Evolutionary conservation across 331 rosid genomes (phyloP), one percentile per base, ranked within the genome.

Genomic region (Pyracantha coccinea): DNA sequence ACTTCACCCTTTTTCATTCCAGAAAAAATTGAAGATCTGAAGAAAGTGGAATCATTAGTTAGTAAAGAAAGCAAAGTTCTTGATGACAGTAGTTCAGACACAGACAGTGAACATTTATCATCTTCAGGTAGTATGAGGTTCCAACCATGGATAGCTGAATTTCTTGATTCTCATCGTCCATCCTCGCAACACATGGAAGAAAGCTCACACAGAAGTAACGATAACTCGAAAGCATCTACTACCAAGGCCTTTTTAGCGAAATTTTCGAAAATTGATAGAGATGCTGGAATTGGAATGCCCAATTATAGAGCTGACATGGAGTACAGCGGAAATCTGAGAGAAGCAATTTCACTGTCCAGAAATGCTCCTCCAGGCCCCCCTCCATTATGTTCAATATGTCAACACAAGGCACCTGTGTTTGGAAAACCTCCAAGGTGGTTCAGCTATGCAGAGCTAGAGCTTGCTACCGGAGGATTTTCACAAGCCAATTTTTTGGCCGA

Each of bases 371-470:
- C 88, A 62, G 97, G 92, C 9, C 96, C 97, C 4, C 97, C 96
- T 82, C 97, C 97, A 47, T 44, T 92, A 47, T 92, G 97, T 41
- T 92, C 97, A 45, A 92, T 92, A 77, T 92, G 97, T 77, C 96
- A 92, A 72, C 97, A 92, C 83, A 92, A 92, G 84, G 97, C 97
- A 35, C 97, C 97, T 69, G 92, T 89, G 52, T 92, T 92, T 74
- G 97, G 97, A 69, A 89, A 92, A 68, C 97, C 97, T 74, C 97
- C 97, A 44, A 86, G 84, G 71, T 89, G 93, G 93, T 92, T 92
- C 82, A 88, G 88, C 85, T 92, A 88, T 81, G 92, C 92, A 4
- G 97, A 92, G 74, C 80, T 92, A 44, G 96, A 92, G 79, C 92
- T 89, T 68, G 97, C 97, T 31, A 92, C 97, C 5, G 92, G 97